Evolutionary conservation across 768 basidiomycete genomes (phyloP).

Genomic region (Crassisporium funariophilum): DNA sequence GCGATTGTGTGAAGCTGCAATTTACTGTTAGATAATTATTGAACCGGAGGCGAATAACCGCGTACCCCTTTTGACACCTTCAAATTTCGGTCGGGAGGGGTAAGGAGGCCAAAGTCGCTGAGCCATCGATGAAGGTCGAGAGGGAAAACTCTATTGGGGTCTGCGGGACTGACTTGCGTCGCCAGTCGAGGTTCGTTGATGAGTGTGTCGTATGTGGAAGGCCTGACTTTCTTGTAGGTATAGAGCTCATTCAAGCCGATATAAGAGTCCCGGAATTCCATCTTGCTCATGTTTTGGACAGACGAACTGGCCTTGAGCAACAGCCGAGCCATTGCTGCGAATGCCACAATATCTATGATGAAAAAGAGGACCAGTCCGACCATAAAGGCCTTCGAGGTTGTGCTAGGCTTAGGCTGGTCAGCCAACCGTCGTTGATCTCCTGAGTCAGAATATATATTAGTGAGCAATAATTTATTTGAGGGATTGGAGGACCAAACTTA

Average conservation of each 20-base stretch:
- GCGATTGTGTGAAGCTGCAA: constrained; percentile 24
- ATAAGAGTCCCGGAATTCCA: constrained; percentile 29
- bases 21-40: too few relatives aligned
- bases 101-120: constrained; percentile 27
- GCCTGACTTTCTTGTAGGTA: constrained; percentile 10
- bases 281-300: constrained; percentile 8
- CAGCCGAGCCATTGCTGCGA: constrained; percentile 19
- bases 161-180: constrained; percentile 23
- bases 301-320: constrained; percentile 11
- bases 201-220: constrained; percentile 18
- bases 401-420: neutral
- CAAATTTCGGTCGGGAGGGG: constrained; percentile 28
- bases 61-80: constrained; percentile 24
- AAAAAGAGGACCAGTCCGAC: constrained; percentile 20
- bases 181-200: constrained; percentile 28
- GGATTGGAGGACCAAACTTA: neutral
- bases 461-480: neutral
- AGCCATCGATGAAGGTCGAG: constrained; percentile 29
- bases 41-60: neutral
- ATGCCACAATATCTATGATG: constrained; percentile 24
- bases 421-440: neutral
- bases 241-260: constrained; percentile 29
- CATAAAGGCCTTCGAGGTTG: constrained; percentile 4
- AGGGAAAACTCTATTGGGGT: constrained; percentile 23
- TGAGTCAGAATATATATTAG: neutral